These are phyloP conservation scores for Coemansia sp. DNA, from an alignment of 192 early-diverging fungal species.

Conservation along the genomic window DNA sequence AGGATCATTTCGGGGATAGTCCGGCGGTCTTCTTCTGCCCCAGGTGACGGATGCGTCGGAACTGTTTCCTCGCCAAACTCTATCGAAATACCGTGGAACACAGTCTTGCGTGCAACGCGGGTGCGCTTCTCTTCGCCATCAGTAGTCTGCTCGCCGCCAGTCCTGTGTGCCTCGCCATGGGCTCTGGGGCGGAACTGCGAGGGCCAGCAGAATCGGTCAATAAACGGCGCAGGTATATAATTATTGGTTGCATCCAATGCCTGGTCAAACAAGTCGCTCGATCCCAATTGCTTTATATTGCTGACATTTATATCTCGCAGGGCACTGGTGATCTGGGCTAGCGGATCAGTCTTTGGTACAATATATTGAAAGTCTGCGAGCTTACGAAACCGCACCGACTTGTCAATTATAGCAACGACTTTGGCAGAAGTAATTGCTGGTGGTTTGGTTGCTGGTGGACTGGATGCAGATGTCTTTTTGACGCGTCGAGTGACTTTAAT, in stretches of 20 bases:
- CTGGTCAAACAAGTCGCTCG: conserved; percentile 22
- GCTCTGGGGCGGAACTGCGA: conserved; percentile 12
- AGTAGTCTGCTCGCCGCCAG: not conserved
- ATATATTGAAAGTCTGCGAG: conserved; percentile 49
- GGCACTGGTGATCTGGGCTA: conserved; percentile 8
- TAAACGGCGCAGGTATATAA: conserved; percentile 45
- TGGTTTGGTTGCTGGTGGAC: not conserved
- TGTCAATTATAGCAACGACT: conserved; percentile 39
- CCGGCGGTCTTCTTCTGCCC: conserved; percentile 8
- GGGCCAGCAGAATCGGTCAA: conserved; percentile 40
- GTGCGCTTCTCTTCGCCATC: not conserved
- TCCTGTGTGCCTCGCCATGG: not conserved
- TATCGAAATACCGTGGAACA: conserved; percentile 21
- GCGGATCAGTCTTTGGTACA: conserved; percentile 23
- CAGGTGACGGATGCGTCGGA: conserved; percentile 19
- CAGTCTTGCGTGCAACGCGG: not conserved
- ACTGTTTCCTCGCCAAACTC: conserved; percentile 10
- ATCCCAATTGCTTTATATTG: conserved; percentile 21
- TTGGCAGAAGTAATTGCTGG: conserved; percentile 9
- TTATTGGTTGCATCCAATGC: not conserved
- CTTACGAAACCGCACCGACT: conserved; percentile 48
- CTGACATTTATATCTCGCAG: conserved; percentile 26
- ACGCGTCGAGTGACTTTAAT: conserved; percentile 45
- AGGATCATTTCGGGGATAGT: conserved; percentile 17
- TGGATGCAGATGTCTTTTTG: conserved; percentile 10